Evolutionary conservation across 1,139 yeast species (phyloP).

Genomic region (Zygosaccharomyces sapae): DNA sequence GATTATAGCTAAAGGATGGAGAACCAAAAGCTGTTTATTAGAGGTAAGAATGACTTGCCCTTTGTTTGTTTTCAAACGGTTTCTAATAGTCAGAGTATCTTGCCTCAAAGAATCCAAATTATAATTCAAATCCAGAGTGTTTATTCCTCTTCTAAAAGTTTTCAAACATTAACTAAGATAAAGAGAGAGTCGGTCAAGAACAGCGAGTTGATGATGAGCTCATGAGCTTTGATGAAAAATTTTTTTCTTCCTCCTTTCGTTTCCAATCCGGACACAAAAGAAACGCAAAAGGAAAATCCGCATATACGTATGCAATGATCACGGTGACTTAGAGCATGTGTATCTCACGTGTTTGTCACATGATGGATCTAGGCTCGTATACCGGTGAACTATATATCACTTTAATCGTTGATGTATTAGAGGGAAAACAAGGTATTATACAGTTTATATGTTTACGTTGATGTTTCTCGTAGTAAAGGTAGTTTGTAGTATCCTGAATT

Average conservation of each 20-base stretch:
- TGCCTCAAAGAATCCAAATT: conserved; percentile 14
- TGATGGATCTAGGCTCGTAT: no score
- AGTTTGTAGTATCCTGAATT: no score
- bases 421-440: background rate
- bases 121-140: background rate
- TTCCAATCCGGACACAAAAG: background rate
- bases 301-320: no score
- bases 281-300: background rate
- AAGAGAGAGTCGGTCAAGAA: conserved; percentile 2
- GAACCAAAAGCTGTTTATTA: conserved; percentile 16
- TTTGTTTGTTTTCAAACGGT: conserved; percentile 20
- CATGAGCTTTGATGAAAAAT: background rate
- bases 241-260: no score
- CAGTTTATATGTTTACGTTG: no score
- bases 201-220: conserved; percentile 3
- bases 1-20: conserved; percentile 14
- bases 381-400: no score
- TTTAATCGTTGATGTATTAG: background rate
- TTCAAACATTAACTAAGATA: conserved; percentile 1
- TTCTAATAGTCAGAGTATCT: conserved; percentile 17
- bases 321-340: no score
- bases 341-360: no score
- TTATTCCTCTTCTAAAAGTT: background rate
- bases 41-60: conserved; percentile 13
- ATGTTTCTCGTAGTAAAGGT: no score